Evolutionary conservation across 352 stramenopile genomes (phyloP), one percentile per base, ranked within the genome.

Genomic region (Phytophthora colocasiae): DNA sequence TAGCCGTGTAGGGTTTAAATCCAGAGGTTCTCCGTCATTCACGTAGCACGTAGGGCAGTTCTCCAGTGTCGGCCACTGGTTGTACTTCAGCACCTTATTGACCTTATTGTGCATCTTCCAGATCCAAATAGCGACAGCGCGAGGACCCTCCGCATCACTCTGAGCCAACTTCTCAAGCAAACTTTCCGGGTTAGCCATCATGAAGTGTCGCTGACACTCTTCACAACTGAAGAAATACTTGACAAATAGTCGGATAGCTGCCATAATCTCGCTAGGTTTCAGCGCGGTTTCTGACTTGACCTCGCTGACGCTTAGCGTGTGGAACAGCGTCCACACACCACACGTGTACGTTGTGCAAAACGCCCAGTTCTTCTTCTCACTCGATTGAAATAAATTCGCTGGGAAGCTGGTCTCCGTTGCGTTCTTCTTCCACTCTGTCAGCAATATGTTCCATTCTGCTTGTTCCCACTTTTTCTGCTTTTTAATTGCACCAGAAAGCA

Each of bases 71-170:
- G 85, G 83, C 80, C 83, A 94, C 52, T 89, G 80, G 1, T 34
- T 70, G 27, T 92, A 87, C 56, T 91, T 87, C 14, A 84, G 85
- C 31, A 89, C 75, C 44, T 85, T 85, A 70, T 93, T 95, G n/a
- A 95, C 87, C 49, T 85, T 84, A 71, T 91, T 93, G 77, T 95
- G 87, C 87, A 93, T 93, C 36, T 72, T 71, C 80, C 85, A 93
- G 63, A 95, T 77, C 87, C 87, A 95, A 40, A 93, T 54, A 9
- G 87, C 65, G 10, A 92, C 67, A 7, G 78, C 75, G 3, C 71
- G 52, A 41, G 79, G 72, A 1, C 78, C 80, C 1, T 81, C 63
- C 8, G 49, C 52, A 39, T 91, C 79, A 36, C 63, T 70, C 9
- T 76, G 51, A 0, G 74, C 74, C 12, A 91, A 38, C 17, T 73